Evolutionary conservation across 208 protist species (phyloP), one percentile per base, ranked within the genome.

Genomic region (Borovskyia barvae): DNA sequence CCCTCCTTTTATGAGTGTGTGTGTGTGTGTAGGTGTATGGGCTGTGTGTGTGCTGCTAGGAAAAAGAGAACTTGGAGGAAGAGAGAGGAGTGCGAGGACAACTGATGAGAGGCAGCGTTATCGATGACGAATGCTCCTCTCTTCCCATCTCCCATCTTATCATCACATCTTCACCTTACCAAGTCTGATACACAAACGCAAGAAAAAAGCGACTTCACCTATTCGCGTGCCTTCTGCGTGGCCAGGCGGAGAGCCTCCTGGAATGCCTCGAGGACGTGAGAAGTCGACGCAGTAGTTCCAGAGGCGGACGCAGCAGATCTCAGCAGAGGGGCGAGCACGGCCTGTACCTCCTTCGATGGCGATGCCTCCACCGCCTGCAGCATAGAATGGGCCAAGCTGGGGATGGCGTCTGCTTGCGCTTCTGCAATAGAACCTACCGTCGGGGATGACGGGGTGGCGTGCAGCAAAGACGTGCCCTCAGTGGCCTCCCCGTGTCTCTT

Each of bases 241-340:
- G 63, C 63, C 17, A 70, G 54, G 12, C 63, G 63, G 2, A 70
- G 48, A 17, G 54, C 54, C 39, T 55, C 63, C 24, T 51, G 53
- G 53, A 70, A 70, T 3, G 54, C 63, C 22, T 49, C 24, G 12
- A 70, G 36, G n/a, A 60, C 41, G n/a, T n/a, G n/a, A n/a, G n/a
- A n/a, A n/a, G 43, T 24, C 54, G 39, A 36, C 24, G 43, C 47
- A 11, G 43, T 39, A 15, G 45, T 4, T 22, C n/a, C 42, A 1
- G 37, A 8, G n/a, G 5, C 14, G 2, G 28, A 51, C 14, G 20
- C 19, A 17, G 20, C 4, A 37, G 12, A 33, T 8, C 20, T 7
- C 19, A 70, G 48, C n/a, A 70, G 24, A 2, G 63, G 53, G 17
- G 51, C 24, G 6, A 70, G 36, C 8, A 41, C 33, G 9, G 42